Evolutionary conservation across 2,329 filamentous ascomycete genomes (phyloP), one percentile per base, ranked within the genome.

Genomic region (Aspergillus tubingensis): DNA sequence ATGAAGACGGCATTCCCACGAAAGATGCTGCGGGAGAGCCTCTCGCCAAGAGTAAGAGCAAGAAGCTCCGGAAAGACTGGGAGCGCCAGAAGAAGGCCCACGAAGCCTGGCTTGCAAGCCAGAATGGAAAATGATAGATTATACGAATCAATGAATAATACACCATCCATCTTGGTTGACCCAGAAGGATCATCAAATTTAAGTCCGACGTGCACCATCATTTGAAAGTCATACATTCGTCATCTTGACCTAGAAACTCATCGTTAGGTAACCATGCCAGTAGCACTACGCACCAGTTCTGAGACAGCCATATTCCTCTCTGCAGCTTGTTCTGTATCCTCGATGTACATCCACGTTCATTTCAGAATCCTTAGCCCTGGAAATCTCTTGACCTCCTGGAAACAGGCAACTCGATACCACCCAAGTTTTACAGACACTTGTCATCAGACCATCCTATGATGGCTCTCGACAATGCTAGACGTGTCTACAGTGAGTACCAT

Each of bases 21-120:
- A 91, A 88, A 77, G 86, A 92, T 73, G 87, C 86, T 63, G 87
- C 91, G 32, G 92, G 92, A 0, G 88, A 86, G 62, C 91, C 96
- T 67, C 82, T 97, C 39, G 85, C 91, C 4, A 96, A 96, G 82
- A 90, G 85, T 61, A 85, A 87, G 71, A 72, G 79, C 54, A 97
- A 97, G 83, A 93, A 91, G 80, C 76, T 96, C 68, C 88, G 83
- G 78, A 97, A 97, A 82, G 88, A 92, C 58, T 96, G 91, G 91
- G 90, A 96, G 68, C 88, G 83, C 73, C 94, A 97, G 80, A 95
- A 92, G 83, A 96, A 94, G 83, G 56, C 61, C 5, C 62, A 64
- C 49, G 62, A 64, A 41, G 53, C 62, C 38, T 64, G 62, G 62
- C 49, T 62, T 32, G 62, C 59, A 27, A 64, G 62, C 47, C 62